A percentile compares a stretch with the other conserved stretches of the same genome.
These are phyloP conservation scores for Hypoxylon sp. DNA, from an alignment of 2,329 filamentous ascomycete genomes.

Conservation along the genomic window DNA sequence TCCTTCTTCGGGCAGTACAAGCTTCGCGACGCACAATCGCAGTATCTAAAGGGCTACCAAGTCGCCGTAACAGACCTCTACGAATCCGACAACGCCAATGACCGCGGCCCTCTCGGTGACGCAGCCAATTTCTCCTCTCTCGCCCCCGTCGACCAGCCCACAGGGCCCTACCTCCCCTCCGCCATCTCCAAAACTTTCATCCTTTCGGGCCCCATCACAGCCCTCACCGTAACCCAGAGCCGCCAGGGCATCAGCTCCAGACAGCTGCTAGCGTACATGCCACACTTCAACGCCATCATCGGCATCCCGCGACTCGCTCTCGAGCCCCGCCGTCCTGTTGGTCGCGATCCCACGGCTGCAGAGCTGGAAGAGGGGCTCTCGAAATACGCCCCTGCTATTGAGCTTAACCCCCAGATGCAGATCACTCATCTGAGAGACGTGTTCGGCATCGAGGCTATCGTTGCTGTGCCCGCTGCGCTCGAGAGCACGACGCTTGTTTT, in stretches of 20 bases:
- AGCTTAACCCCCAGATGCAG: slow-evolving; percentile 83
- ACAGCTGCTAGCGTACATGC: slow-evolving; percentile 80
- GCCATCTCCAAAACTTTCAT: slow-evolving; percentile 84
- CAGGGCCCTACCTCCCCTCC: slow-evolving; percentile 70
- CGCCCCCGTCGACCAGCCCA: slow-evolving; percentile 66
- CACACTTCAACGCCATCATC: slow-evolving; percentile 76
- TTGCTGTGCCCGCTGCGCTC: slow-evolving; percentile 79
- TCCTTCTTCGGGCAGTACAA: slow-evolving; percentile 74
- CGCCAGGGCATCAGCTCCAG: slow-evolving; percentile 89
- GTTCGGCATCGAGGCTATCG: slow-evolving; percentile 75
- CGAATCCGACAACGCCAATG: slow-evolving; percentile 83
- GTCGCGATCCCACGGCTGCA: slow-evolving; percentile 79
- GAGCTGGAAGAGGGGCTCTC: slow-evolving; percentile 87
- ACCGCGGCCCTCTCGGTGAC: slow-evolving; percentile 80
- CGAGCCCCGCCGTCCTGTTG: slow-evolving; percentile 86
- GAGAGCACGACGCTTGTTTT: slow-evolving; percentile 94
- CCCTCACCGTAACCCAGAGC: slow-evolving; percentile 86
- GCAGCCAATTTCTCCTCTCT: slow-evolving; percentile 80
- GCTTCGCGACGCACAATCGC: slow-evolving; percentile 62
- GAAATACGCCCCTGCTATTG: slow-evolving; percentile 77
- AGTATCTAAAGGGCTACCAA: slow-evolving; percentile 81
- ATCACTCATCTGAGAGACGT: slow-evolving; percentile 86
- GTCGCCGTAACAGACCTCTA: slow-evolving; percentile 88
- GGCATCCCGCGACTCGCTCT: slow-evolving; percentile 81
- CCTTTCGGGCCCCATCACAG: slow-evolving; percentile 78